Evolutionary conservation across 2,329 filamentous ascomycete genomes (phyloP).

Genomic region (Curvularia hawaiiensis): DNA sequence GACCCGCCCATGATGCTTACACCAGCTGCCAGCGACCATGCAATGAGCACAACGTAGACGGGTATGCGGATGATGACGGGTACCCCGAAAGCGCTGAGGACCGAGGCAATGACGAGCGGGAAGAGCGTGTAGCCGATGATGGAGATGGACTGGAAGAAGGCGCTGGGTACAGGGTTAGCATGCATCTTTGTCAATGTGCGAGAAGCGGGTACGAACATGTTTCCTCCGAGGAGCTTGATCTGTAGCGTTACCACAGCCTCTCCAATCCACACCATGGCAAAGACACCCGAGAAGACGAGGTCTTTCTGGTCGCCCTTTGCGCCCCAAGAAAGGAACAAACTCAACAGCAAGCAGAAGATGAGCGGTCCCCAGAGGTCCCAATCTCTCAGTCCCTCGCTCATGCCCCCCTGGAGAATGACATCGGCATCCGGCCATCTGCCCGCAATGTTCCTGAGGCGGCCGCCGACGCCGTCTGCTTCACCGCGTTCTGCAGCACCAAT

Average conservation of each 20-base stretch:
- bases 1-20: conserved; percentile 96
- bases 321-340: conserved; percentile 83
- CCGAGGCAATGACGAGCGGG: conserved; percentile 88
- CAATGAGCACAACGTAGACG: conserved; percentile 84
- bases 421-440: conserved; percentile 72
- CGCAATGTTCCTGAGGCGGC: conserved; percentile 59
- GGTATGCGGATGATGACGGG: conserved; percentile 84
- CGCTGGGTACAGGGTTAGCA: conserved; percentile 62
- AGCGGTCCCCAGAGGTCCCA: conserved; percentile 99
- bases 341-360: conserved; percentile 89
- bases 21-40: conserved; percentile 92
- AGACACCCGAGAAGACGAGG: conserved; percentile 92
- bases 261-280: conserved; percentile 95
- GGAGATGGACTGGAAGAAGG: conserved; percentile 96
- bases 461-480: conserved; percentile 52
- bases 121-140: conserved; percentile 99
- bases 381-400: conserved; percentile 89
- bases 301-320: conserved; percentile 82
- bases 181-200: neutral
- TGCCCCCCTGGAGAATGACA: conserved; percentile 68
- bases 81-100: conserved; percentile 83
- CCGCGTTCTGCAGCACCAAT: conserved; percentile 63
- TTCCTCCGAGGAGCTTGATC: conserved; percentile 94
- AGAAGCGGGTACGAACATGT: conserved; percentile 73
- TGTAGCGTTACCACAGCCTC: conserved; percentile 97